Base-by-base conservation (phyloP, 2,329 filamentous ascomycete genomes). In the Metarhizium sp. region DNA sequence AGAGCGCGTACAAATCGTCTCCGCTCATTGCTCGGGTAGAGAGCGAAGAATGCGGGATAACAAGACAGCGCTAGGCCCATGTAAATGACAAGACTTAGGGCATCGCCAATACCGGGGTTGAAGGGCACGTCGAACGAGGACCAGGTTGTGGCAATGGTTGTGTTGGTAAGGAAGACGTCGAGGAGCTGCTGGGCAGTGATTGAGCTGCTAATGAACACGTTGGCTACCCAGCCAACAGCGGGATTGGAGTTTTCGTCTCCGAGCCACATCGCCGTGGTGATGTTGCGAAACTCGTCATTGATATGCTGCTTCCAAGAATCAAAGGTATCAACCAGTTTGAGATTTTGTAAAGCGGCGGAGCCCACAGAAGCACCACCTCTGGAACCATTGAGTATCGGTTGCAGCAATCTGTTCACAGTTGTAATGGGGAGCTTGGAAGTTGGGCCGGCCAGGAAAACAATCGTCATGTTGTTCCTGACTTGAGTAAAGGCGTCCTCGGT, bases 11-110 rank as follows among this genome's bases (percentile, higher is more conserved):
- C 89, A 60, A 90, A 87, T 51, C 84, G 77, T 11, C 90, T 75
- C 30, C 90, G 80, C 69, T 96, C 92, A 32, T 88, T 76, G n/a
- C 90, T 95, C 0, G 90, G 89, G 65, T 96, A 96, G 4, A 96
- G 75, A 0, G 88, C 82, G 63, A 96, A 95, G 75, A 96, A 92
- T 14, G 87, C 90, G 1, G 92, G 90, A 63, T 87, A 94, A 1
- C 85, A 84, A 6, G 82, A 78, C 70, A 95, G 84, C 1, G 86
- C 88, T 8, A 96, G 77, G 14, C 87, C 84, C 66, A 94, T 87
- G 70, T 96, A 96, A 8, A 89, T 76, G 45, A 92, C 82, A 18
- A 95, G 76, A 66, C 95, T 89, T 29, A 96, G 72, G 0, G 86
- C 85, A 52, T 92, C 78, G 20, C 89, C 89, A 8, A 84, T 82